A percentile compares a stretch with the other conserved stretches of the same genome.
phyloP scores from a whole-genome alignment of 179 eudicot genomes.

The Beta lomatogona region DNA sequence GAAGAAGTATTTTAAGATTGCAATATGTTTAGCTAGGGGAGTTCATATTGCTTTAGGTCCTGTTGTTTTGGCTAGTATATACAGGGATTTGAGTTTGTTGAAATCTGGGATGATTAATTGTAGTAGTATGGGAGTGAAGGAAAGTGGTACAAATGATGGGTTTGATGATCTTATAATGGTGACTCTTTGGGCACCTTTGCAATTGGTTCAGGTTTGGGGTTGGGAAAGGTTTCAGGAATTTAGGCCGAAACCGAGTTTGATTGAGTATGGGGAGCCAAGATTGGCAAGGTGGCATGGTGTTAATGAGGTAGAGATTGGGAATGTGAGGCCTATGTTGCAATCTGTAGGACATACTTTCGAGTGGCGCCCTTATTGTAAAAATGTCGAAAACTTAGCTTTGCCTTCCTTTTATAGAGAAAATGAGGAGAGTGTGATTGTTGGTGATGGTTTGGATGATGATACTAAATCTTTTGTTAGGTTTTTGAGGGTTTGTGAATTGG shows the following conservation, averaged over 20 bases:
- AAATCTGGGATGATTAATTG: conserved; percentile 24
- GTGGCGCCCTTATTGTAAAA: conserved; percentile 40
- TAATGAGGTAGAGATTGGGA: conserved; percentile 27
- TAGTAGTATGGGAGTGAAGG: neutral
- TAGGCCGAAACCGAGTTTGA: conserved; percentile 31
- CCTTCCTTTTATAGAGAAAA: conserved; percentile 13
- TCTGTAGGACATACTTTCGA: conserved; percentile 30
- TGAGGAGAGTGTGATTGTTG: conserved; percentile 20
- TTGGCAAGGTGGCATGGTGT: conserved; percentile 35
- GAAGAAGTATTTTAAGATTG: conserved; percentile 36
- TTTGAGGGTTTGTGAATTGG: conserved; percentile 33
- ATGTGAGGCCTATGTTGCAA: conserved; percentile 34
- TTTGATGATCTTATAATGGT: conserved; percentile 28
- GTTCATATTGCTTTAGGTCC: conserved; percentile 42
- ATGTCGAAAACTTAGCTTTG: conserved; percentile 24
- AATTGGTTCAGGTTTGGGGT: conserved; percentile 51
- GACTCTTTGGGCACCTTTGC: conserved; percentile 39
- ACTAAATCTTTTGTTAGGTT: conserved; percentile 20
- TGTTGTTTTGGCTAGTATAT: conserved; percentile 45
- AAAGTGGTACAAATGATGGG: conserved; percentile 4
- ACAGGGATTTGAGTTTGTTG: conserved; percentile 45
- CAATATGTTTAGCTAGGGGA: conserved; percentile 47
- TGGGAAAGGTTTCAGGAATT: conserved; percentile 51
- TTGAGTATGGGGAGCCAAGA: conserved; percentile 30
- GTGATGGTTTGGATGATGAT: conserved; percentile 22